These are phyloP conservation scores for Ramularia collo-cygni DNA, from an alignment of 2,329 filamentous ascomycete species.

Conservation along the genomic window DNA sequence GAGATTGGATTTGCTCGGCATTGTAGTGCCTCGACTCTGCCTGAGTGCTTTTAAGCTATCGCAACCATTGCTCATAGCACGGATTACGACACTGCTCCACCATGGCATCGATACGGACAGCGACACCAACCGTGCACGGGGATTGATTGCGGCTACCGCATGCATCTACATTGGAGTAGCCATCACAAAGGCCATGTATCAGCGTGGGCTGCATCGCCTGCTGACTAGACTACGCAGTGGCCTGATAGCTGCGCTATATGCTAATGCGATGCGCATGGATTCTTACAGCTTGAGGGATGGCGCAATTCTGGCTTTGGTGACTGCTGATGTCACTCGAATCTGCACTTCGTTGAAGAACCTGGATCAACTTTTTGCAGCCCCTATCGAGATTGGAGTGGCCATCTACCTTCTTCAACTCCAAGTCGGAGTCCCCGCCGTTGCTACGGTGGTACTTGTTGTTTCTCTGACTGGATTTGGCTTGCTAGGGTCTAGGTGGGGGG, in stretches of 20 bases:
- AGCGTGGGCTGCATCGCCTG: constrained; percentile 14
- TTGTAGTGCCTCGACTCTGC: constrained; percentile 11
- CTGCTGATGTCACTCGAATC: constrained; percentile 16
- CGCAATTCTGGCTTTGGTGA: constrained; percentile 16
- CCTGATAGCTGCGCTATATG: constrained; percentile 14
- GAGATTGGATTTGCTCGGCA: constrained; percentile 3
- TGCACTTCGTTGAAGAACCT: constrained; percentile 10
- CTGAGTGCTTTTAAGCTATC: constrained; percentile 15
- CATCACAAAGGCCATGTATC: constrained; percentile 12
- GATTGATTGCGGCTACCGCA: constrained; percentile 15
- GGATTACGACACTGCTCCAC: constrained; percentile 9
- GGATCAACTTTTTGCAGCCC: constrained; percentile 18
- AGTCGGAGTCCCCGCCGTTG: constrained; percentile 15
- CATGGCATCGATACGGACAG: constrained; percentile 6
- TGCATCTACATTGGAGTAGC: constrained; percentile 14
- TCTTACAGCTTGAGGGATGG: constrained; percentile 9
- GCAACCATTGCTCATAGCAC: constrained; percentile 14
- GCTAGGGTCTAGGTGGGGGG: constrained; percentile 8
- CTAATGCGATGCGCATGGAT: constrained; percentile 9
- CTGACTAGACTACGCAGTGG: constrained; percentile 17
- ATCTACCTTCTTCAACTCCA: constrained; percentile 16
- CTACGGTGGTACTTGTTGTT: constrained; percentile 13
- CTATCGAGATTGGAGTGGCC: constrained; percentile 18
- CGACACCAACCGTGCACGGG: constrained; percentile 7
- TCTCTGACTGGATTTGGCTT: constrained; percentile 13